Percentiles rank a stretch among this genome's conserved stretches.
Evolutionary conservation across 2,329 filamentous ascomycete species (phyloP).

Genomic region (Ampelomyces quisqualis): DNA sequence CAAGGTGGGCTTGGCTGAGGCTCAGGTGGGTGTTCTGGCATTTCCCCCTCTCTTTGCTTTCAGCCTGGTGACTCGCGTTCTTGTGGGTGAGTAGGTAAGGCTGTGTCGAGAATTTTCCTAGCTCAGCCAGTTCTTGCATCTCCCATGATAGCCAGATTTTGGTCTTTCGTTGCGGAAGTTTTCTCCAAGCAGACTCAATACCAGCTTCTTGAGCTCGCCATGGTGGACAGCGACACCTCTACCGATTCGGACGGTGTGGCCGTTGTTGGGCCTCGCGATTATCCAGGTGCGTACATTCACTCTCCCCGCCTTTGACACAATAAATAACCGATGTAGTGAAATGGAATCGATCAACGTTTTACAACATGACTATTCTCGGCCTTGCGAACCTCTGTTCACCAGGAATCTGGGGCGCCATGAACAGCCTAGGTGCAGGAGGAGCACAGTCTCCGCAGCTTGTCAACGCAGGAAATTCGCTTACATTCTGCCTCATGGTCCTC

Average conservation of each 20-base stretch:
- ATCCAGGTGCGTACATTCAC: background rate
- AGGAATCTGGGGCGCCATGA: conserved; percentile 72
- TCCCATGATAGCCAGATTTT: background rate
- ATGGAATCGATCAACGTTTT: conserved; percentile 72
- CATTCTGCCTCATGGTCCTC: conserved; percentile 71
- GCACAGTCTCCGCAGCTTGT: conserved; percentile 65
- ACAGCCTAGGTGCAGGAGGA: conserved; percentile 70
- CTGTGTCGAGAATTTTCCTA: background rate
- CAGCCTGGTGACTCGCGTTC: no score
- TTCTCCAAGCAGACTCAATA: background rate
- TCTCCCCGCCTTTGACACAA: background rate
- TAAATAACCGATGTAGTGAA: conserved; percentile 48
- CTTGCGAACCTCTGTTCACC: conserved; percentile 70
- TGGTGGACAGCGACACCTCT: background rate
- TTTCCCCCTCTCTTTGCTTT: background rate
- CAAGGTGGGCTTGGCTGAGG: background rate
- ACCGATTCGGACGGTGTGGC: background rate
- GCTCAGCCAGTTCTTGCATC: background rate
- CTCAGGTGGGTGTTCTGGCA: background rate
- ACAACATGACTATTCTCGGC: conserved; percentile 70
- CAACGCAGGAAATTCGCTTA: conserved; percentile 69
- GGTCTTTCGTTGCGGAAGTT: background rate
- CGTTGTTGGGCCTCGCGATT: background rate
- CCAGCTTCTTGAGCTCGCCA: background rate
- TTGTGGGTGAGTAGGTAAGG: background rate